Percentiles rank a stretch among this genome's conserved stretches.
phyloP scores from a whole-genome alignment of 495 filamentous ascomycete species.

The Penicillium odoratum region DNA sequence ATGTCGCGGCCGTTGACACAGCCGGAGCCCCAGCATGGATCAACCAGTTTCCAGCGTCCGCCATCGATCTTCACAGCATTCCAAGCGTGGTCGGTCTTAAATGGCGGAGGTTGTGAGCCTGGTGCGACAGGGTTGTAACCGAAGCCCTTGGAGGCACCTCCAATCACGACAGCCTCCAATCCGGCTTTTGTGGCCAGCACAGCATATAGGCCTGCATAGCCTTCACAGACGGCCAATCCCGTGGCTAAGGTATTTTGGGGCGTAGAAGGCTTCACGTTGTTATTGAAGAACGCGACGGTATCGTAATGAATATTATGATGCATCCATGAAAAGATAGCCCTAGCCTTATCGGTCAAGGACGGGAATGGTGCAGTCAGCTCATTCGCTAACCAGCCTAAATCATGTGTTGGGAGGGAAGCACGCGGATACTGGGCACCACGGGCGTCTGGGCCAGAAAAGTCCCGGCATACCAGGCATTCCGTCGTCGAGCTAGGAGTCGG shows the following conservation, averaged over 20 bases:
- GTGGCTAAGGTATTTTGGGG: conserved; percentile 65
- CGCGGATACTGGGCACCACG: conserved; percentile 78
- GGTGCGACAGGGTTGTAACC: conserved; percentile 58
- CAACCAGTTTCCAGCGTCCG: conserved; percentile 87
- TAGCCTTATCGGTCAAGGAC: conserved; percentile 83
- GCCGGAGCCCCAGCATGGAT: conserved; percentile 92
- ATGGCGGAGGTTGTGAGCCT: conserved; percentile 58
- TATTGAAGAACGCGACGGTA: conserved; percentile 69
- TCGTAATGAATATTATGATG: conserved; percentile 94
- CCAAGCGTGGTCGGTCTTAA: conserved; percentile 77
- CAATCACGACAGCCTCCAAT: conserved; percentile 65
- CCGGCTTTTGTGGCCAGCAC: conserved; percentile 73
- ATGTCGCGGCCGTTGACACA: conserved; percentile 45
- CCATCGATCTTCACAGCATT: conserved; percentile 85
- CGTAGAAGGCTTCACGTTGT: conserved; percentile 63
- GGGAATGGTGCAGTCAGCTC: conserved; percentile 77
- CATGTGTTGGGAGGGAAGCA: conserved; percentile 61
- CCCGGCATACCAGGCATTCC: conserved; percentile 76
- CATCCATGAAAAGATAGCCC: conserved; percentile 90
- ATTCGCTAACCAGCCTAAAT: conserved; percentile 69
- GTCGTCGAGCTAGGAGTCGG: conserved; percentile 21
- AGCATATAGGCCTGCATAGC: conserved; percentile 83
- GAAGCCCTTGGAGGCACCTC: conserved; percentile 86
- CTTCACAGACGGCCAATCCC: conserved; percentile 86
- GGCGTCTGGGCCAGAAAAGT: conserved; percentile 78